Evolutionary conservation across 1,284 basidiomycete species (phyloP).

Genomic region (Violaceomyces palustris): DNA sequence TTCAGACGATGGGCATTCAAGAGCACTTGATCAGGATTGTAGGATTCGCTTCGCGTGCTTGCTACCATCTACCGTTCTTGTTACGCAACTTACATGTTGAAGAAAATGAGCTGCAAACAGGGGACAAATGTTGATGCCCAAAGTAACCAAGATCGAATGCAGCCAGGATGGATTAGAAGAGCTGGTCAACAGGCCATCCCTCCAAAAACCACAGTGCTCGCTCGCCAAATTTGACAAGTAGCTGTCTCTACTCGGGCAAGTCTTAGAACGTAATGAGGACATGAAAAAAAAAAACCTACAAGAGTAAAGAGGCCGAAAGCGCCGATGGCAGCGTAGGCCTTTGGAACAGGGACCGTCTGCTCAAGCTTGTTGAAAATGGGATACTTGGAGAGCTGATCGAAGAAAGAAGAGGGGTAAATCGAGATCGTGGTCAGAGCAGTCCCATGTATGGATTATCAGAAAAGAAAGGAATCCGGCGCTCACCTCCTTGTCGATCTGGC

Average conservation of each 20-base stretch:
- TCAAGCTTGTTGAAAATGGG: slow-evolving; percentile 65
- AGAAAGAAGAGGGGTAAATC: slow-evolving; percentile 1
- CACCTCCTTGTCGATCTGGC: slow-evolving; percentile 94
- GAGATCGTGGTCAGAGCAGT: no score
- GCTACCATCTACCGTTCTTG: no score
- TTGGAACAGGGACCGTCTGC: slow-evolving; percentile 83
- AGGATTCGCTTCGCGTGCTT: not conserved
- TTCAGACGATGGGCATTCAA: slow-evolving; percentile 4
- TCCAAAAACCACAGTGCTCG: not conserved
- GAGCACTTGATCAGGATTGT: no score
- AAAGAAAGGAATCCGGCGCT: no score
- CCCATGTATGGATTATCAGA: no score
- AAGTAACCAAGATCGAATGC: slow-evolving; percentile 41
- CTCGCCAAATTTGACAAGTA: not conserved
- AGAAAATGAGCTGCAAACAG: slow-evolving; percentile 54
- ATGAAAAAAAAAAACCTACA: slow-evolving; percentile 13
- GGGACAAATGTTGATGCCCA: not conserved
- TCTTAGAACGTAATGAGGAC: no score
- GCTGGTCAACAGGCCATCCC: no score
- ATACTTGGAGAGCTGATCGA: slow-evolving; percentile 75
- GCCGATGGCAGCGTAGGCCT: slow-evolving; percentile 82
- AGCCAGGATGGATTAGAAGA: not conserved
- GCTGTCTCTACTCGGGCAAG: no score
- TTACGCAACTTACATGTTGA: slow-evolving; percentile 51
- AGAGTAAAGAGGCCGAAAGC: slow-evolving; percentile 60